These are phyloP conservation scores for Fusarium hainanense DNA, from an alignment of 2,329 filamentous ascomycete genomes.

Conservation along the genomic window DNA sequence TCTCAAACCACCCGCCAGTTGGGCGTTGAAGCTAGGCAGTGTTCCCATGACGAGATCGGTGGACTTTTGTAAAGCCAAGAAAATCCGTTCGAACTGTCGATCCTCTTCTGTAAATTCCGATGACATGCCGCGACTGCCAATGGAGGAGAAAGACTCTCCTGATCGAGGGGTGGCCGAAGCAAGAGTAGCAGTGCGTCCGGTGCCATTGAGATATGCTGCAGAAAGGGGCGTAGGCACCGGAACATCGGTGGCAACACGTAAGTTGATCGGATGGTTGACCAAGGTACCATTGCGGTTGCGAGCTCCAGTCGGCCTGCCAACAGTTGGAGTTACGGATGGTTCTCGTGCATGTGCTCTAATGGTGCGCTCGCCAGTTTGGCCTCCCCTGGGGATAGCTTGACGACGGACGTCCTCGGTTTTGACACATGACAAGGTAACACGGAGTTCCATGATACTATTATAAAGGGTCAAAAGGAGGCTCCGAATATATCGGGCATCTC, in stretches of 20 bases:
- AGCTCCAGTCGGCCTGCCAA: slow-evolving; percentile 56
- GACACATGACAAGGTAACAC: slow-evolving; percentile 61
- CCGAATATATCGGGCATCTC: slow-evolving; percentile 74
- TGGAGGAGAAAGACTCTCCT: slow-evolving; percentile 79
- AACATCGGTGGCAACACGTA: slow-evolving; percentile 68
- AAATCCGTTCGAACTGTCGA: slow-evolving; percentile 83
- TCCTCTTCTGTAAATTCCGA: slow-evolving; percentile 81
- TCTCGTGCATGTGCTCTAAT: slow-evolving; percentile 64
- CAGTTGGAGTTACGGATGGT: slow-evolving; percentile 64
- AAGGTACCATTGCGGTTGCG: slow-evolving; percentile 52
- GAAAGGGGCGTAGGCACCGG: slow-evolving; percentile 50
- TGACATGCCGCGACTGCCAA: slow-evolving; percentile 58
- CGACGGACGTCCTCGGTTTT: slow-evolving; percentile 42
- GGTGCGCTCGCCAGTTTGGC: slow-evolving; percentile 56
- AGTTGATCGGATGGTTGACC: slow-evolving; percentile 63
- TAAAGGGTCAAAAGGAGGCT: slow-evolving; percentile 72
- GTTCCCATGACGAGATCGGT: slow-evolving; percentile 78
- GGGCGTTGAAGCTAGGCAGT: slow-evolving; percentile 75
- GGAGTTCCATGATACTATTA: slow-evolving; percentile 75
- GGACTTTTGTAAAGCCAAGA: slow-evolving; percentile 77
- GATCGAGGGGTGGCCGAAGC: slow-evolving; percentile 80
- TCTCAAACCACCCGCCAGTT: slow-evolving; percentile 73
- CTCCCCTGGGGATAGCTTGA: slow-evolving; percentile 21
- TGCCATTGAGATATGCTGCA: slow-evolving; percentile 61
- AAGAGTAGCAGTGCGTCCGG: slow-evolving; percentile 62